These are phyloP conservation scores for Citrus hindsii DNA, from an alignment of 345 rosid genomes.

Conservation along the genomic window DNA sequence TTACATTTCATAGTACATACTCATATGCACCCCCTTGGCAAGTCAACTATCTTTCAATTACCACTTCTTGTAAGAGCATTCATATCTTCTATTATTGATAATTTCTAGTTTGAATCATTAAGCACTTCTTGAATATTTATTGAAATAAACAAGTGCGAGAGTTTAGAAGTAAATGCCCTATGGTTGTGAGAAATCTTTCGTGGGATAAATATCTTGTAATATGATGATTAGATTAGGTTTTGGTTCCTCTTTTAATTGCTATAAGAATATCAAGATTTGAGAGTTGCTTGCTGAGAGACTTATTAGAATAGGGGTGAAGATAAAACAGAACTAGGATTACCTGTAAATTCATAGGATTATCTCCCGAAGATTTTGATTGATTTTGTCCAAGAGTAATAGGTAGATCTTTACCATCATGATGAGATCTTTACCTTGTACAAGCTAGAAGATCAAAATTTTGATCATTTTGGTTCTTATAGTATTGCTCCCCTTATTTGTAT, in stretches of 20 bases:
- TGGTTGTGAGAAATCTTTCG: background rate
- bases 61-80: background rate
- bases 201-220: background rate
- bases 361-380: too few relatives aligned
- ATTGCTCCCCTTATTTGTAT: too few relatives aligned
- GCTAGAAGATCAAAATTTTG: too few relatives aligned
- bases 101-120: background rate
- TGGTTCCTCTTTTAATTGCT: background rate
- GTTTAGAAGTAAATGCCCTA: background rate
- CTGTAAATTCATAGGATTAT: too few relatives aligned
- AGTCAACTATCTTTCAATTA: background rate
- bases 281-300: too few relatives aligned
- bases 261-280: background rate
- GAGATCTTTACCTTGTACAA: too few relatives aligned
- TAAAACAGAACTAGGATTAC: too few relatives aligned
- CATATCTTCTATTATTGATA: background rate
- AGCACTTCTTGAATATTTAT: background rate
- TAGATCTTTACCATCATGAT: too few relatives aligned
- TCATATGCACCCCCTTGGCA: background rate
- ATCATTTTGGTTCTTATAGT: too few relatives aligned
- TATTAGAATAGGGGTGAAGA: too few relatives aligned
- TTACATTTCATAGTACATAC: background rate
- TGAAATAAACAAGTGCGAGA: background rate
- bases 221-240: background rate
- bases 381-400: too few relatives aligned